Base-by-base conservation (phyloP, 208 protist species). In the Strigomonas culicis region DNA sequence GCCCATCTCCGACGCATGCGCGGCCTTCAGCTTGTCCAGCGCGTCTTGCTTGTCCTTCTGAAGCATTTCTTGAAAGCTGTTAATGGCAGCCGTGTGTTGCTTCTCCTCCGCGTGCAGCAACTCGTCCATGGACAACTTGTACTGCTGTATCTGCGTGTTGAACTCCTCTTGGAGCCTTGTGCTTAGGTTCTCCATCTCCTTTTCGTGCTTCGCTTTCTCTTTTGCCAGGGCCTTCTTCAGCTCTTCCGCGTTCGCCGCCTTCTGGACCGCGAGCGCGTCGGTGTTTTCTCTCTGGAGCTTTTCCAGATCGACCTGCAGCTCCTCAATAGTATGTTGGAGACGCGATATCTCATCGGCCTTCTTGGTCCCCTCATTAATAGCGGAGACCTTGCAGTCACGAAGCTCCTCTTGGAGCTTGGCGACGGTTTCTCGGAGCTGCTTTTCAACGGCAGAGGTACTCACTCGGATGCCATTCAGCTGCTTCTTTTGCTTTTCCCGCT, bases 121-220 rank as follows among this genome's bases (percentile, higher is more conserved):
- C 8, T 21, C 59, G 4, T 63, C 66, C 46, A 62, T 64, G 11
- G 63, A 47, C 41, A 2, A 7, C 4, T 59, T 68, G 27, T 61
- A 59, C 43, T 69, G 41, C 27, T 43, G 55, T 39, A 56, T 27
- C 39, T 57, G 36, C 55, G 74, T 55, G 28, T 53, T 63, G 46
- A 67, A 28, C 32, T 72, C 68, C 30, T n/a, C 47, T 28, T 71
- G 46, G n/a, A 85, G 66, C 7, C 28, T 55, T n/a, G 46, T 25
- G 47, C 76, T 63, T 4, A 64, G 64, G 7, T 60, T 58, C 21
- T 21, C 59, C 28, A 72, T 58, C 24, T 62, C 27, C 7, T 61
- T 68, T 4, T 72, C 59, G 31, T 78, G 70, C 34, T 63, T 70
- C 19, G 46, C 62, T n/a, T 43, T 30, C 25, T 55, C 28, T 3